phyloP scores from a whole-genome alignment of 352 stramenopile genomes.

The Pythium folliculosum region DNA sequence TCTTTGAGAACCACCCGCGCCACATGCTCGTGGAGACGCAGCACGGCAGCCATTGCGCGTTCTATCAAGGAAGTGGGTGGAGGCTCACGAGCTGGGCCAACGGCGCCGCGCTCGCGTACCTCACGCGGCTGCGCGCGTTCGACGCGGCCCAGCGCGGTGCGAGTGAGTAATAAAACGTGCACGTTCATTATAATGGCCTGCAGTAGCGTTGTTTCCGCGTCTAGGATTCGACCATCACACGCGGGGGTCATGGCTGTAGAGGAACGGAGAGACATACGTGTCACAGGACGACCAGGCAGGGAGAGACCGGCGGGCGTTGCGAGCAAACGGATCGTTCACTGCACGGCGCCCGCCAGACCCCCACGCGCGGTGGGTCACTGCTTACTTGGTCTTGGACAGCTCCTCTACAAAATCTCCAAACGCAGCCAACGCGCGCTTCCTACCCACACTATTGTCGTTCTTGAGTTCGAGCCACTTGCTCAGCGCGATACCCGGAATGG shows the following conservation, averaged over 20 bases:
- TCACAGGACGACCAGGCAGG: slow-evolving; percentile 6
- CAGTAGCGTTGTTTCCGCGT: slow-evolving; percentile 13
- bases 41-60: slow-evolving; percentile 75
- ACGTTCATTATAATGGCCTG: slow-evolving; percentile 13
- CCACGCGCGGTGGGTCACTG: neutral
- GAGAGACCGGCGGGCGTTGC: neutral
- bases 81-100: slow-evolving; percentile 71
- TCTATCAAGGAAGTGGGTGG: slow-evolving; percentile 57
- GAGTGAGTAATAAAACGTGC: slow-evolving; percentile 12
- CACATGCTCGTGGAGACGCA: slow-evolving; percentile 58
- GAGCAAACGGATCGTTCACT: neutral
- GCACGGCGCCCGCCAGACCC: neutral
- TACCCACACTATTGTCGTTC: slow-evolving; percentile 72
- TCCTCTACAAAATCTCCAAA: slow-evolving; percentile 77
- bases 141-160: neutral
- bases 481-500: slow-evolving; percentile 46
- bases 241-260: slow-evolving; percentile 8
- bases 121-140: slow-evolving; percentile 42
- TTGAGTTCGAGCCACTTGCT: slow-evolving; percentile 76
- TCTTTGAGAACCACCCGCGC: slow-evolving; percentile 52
- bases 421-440: slow-evolving; percentile 66
- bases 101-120: slow-evolving; percentile 57
- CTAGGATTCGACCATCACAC: slow-evolving; percentile 8
- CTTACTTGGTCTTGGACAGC: slow-evolving; percentile 67
- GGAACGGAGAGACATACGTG: neutral